These are phyloP conservation scores for Metarhizium sp. DNA, from an alignment of 2,329 filamentous ascomycete species.

Conservation along the genomic window DNA sequence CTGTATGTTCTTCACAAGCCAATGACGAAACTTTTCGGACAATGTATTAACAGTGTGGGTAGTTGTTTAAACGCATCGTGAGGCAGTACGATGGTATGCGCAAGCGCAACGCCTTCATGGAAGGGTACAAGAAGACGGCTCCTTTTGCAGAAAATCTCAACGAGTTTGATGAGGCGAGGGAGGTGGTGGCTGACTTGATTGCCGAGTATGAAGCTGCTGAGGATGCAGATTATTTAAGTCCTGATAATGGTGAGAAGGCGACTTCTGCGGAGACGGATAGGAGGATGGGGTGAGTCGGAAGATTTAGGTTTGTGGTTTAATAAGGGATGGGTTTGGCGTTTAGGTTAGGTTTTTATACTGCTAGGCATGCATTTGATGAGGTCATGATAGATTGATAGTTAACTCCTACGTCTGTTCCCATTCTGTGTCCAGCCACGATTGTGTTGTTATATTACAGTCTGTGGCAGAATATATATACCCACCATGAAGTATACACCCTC, in stretches of 20 bases:
- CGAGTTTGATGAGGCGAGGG: slow-evolving; percentile 90
- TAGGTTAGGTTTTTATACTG: neutral
- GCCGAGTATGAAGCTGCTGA: slow-evolving; percentile 95
- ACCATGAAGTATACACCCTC: too few relatives aligned
- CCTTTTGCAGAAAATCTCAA: slow-evolving; percentile 85
- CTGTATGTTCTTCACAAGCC: slow-evolving; percentile 37
- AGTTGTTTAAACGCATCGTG: slow-evolving; percentile 89
- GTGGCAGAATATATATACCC: too few relatives aligned
- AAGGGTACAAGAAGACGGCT: slow-evolving; percentile 90
- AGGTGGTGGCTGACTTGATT: slow-evolving; percentile 86
- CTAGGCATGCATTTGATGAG: neutral
- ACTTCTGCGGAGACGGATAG: slow-evolving; percentile 45
- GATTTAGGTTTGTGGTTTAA: neutral
- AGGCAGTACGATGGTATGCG: slow-evolving; percentile 88
- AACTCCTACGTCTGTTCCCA: accelerated
- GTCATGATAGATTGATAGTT: neutral
- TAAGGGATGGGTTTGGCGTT: neutral
- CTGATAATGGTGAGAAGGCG: slow-evolving; percentile 47
- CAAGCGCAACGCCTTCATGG: slow-evolving; percentile 94
- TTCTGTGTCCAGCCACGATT: neutral
- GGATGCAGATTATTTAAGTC: slow-evolving; percentile 78
- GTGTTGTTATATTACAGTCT: neutral
- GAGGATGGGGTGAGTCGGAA: slow-evolving; percentile 28
- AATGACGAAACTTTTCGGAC: too few relatives aligned
- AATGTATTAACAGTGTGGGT: neutral